Base-by-base conservation (phyloP, 2,329 filamentous ascomycete genomes). In the Colletotrichum eleusines region DNA sequence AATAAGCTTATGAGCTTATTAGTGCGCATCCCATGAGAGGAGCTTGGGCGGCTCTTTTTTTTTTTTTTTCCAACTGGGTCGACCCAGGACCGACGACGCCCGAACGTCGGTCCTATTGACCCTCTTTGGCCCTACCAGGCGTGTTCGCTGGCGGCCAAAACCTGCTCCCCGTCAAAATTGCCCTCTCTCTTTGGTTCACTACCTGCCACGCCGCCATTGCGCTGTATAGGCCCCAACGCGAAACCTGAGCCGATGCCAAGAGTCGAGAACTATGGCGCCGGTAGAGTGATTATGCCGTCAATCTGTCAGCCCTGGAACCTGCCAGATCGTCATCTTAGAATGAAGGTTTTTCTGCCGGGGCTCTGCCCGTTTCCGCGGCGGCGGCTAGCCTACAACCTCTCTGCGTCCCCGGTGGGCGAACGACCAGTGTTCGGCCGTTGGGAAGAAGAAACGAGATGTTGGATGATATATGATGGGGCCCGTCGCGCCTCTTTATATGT, bases 1-100 rank as follows among this genome's bases (percentile, higher is more conserved):
- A 61, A 61, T 51, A 61, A 58, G 55, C 35, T 44, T 40, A 61
- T 51, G 35, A 61, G 44, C 59, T 61, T 51, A 50, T 26, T 61
- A 38, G 59, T 44, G 44, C 55, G n/a, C n/a, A 51, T 61, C 59
- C 59, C 44, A 31, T 5, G 5, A 44, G 57, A 23, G 38, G 35
- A 26, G 35, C 33, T 20, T 18, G 55, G 38, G 23, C 35, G 53
- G 53, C 20, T 5, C 40, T 55, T 38, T 57, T 55, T 38, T 42
- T 61, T 42, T 35, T 46, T 50, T 23, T 58, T 12, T 50, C 4
- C 33, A 12, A 35, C 53, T n/a, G 44, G 20, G 9, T 46, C 44
- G 53, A 55, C 53, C 31, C 20, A 53, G 16, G 14, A 23, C 44
- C 44, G 9, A 20, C 23, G 6, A 53, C 18, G 50, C 28, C 31